Evolutionary conservation across 1,139 yeast species (phyloP).

Genomic region (Suhomyces wounanorum): DNA sequence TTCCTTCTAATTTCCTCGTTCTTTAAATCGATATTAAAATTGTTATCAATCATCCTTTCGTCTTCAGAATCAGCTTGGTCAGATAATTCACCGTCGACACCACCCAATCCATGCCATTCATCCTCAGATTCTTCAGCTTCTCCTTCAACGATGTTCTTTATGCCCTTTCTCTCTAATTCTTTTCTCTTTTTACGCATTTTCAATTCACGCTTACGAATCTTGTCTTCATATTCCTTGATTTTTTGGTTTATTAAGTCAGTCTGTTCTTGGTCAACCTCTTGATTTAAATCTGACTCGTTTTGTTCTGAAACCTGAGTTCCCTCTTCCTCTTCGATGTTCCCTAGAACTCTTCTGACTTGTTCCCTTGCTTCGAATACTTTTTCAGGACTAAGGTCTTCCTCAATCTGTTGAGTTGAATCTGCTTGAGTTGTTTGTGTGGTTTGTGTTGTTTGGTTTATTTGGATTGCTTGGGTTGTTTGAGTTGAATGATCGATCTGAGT

Average conservation of each 20-base stretch:
- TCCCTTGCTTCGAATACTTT: constrained; percentile 29
- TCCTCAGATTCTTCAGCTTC: constrained; percentile 98
- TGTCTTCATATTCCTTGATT: constrained; percentile 40
- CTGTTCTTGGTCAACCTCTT: constrained; percentile 23
- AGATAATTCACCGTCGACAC: constrained; percentile 69
- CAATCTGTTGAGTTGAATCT: constrained; percentile 15
- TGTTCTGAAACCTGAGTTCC: background rate
- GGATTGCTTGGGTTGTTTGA: constrained; percentile 1
- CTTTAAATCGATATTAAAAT: constrained; percentile 57
- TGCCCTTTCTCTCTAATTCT: constrained; percentile 54
- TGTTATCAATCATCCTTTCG: constrained; percentile 80
- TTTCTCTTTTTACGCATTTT: constrained; percentile 41
- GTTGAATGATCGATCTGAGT: constrained; percentile 17
- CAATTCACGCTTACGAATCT: constrained; percentile 42
- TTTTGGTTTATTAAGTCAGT: constrained; percentile 32
- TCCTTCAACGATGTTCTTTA: constrained; percentile 62
- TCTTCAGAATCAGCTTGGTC: constrained; percentile 75
- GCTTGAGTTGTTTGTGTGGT: constrained; percentile 18
- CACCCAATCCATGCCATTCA: constrained; percentile 93
- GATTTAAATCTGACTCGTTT: background rate
- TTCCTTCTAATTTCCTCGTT: constrained; percentile 61
- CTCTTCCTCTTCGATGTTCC: constrained; percentile 16
- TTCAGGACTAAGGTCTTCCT: constrained; percentile 27
- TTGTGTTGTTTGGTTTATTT: background rate
- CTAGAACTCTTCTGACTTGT: constrained; percentile 15